These are phyloP conservation scores for Phytopythium oedochilum DNA, from an alignment of 352 stramenopile genomes.

Conservation along the genomic window DNA sequence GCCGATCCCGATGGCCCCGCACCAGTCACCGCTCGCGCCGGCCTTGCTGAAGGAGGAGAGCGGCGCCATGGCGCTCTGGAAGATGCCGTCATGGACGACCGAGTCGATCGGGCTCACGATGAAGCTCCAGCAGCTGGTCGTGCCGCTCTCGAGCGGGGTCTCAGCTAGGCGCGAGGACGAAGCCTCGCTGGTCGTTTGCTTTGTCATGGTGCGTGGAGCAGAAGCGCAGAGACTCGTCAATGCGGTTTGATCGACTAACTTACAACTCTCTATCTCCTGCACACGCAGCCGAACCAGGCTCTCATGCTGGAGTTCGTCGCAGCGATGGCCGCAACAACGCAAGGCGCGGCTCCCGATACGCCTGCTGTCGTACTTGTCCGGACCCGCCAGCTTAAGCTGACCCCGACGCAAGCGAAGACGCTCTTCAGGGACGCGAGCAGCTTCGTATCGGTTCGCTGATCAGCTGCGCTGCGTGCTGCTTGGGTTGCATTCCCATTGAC, in stretches of 20 bases:
- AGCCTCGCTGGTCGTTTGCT: slow-evolving; percentile 33
- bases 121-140: slow-evolving; percentile 32
- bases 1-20: slow-evolving; percentile 15
- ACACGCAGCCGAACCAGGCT: slow-evolving; percentile 27
- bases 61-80: slow-evolving; percentile 36
- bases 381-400: slow-evolving; percentile 50
- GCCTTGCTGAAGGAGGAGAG: slow-evolving; percentile 19
- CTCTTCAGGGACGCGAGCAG: slow-evolving; percentile 20
- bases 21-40: slow-evolving; percentile 30
- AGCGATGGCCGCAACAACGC: slow-evolving; percentile 12
- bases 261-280: too few relatives aligned
- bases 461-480: not conserved
- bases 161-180: slow-evolving; percentile 20
- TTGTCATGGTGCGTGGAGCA: slow-evolving; percentile 16
- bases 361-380: slow-evolving; percentile 27
- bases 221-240: too few relatives aligned
- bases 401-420: slow-evolving; percentile 20
- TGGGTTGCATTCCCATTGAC: not conserved
- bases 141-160: slow-evolving; percentile 44
- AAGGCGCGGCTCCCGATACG: not conserved
- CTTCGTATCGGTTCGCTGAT: slow-evolving; percentile 13
- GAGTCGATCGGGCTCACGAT: slow-evolving; percentile 42
- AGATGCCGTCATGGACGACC: slow-evolving; percentile 32
- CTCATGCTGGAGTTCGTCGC: slow-evolving; percentile 47
- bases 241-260: not conserved